Evolutionary conservation across 2,329 filamentous ascomycete genomes (phyloP), one percentile per base, ranked within the genome.

Genomic region (Fusarium tupiense): DNA sequence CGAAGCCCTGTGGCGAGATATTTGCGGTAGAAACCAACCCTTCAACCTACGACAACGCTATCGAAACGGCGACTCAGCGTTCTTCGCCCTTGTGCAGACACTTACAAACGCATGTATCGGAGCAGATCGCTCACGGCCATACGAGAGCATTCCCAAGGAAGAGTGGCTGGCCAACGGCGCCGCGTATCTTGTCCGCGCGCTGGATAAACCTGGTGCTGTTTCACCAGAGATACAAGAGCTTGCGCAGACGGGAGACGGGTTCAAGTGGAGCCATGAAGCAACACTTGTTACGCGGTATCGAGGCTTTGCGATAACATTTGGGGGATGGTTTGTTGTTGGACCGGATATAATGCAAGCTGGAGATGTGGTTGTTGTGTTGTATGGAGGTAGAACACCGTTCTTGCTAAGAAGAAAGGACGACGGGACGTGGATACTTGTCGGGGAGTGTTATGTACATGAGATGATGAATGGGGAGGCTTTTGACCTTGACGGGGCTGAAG

Each of bases 381-480:
- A 80, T 29, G 82, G 82, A 7, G 82, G 81, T 1, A 79, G 65
- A 50, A 79, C 79, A 4, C 82, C 82, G 12, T 82, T 81, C 31
- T 56, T 82, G 35, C 63, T 84, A 9, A 74, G 82, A 16, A 71
- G 41, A 53, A 54, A 52, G 33, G 57, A 57, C 1, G 65, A 57
- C 0, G 70, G 52, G 2, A 68, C 67, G 7, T 82, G 80, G 79
- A 65, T 61, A 20, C 60, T 83, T 26, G 62, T 84, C 19, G 81
- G 82, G 3, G 82, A 84, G 67, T 83, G 82, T 41, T 84, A 83
- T 64, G 79, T 82, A 6, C 81, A 83, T 63, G 82, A 82, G 4
- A 61, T 83, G 56, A 83, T 84, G 82, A 72, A 80, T 38, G 81
- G 81, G 3, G 81, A 83, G 67, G 78, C 73, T 7, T 69, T 82